Conservation (phyloP, 140 eudicot genomes). For the Erigeron philadelphicus region DNA sequence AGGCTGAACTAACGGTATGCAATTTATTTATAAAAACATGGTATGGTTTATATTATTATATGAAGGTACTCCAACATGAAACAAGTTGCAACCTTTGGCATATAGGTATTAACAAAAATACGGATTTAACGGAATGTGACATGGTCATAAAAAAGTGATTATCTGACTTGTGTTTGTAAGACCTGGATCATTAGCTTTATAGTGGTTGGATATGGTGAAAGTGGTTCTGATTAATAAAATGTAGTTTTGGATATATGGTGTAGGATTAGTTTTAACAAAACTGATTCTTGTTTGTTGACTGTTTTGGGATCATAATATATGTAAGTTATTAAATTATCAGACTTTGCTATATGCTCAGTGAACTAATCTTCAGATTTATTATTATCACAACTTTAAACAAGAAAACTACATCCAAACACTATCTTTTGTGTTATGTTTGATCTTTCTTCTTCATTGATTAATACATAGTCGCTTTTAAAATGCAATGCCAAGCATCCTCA, state of each 20-base stretch:
- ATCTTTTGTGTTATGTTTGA: not conserved
- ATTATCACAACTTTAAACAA: too few relatives aligned
- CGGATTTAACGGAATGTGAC: not conserved
- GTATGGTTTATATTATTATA: not conserved
- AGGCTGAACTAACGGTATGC: slow-evolving; percentile 35
- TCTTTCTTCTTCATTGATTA: not conserved
- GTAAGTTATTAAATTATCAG: not conserved
- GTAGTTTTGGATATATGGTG: not conserved
- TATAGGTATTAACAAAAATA: not conserved
- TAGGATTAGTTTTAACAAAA: not conserved
- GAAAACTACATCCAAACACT: not conserved
- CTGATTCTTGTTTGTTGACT: not conserved
- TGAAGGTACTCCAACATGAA: not conserved
- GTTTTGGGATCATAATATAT: not conserved
- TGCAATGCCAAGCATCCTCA: not conserved
- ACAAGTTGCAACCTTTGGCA: not conserved
- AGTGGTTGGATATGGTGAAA: not conserved
- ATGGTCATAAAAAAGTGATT: not conserved
- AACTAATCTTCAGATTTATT: not conserved
- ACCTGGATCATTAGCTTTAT: not conserved
- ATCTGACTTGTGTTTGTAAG: not conserved
- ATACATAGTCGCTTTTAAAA: not conserved
- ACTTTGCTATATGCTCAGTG: not conserved
- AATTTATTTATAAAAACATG: not conserved
- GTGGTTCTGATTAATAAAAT: not conserved